phyloP scores from a whole-genome alignment of 768 basidiomycete genomes.

The Pleurotus giganteus region DNA sequence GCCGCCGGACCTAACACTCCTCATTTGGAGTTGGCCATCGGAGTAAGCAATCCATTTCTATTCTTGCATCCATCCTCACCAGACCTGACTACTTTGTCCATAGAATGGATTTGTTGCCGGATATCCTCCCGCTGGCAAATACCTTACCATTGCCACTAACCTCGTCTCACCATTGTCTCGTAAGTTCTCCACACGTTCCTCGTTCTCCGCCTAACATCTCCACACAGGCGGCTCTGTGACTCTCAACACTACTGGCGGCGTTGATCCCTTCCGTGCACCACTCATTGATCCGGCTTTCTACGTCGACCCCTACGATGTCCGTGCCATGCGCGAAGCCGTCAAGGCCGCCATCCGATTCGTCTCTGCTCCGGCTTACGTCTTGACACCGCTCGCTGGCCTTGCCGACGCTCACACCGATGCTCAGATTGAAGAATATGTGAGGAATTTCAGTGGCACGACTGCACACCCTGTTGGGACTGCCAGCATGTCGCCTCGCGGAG shows the following conservation, averaged over 20 bases:
- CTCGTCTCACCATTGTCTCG: conserved; percentile 35
- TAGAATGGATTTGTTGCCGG: too few species aligned
- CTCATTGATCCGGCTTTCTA: conserved; percentile 51
- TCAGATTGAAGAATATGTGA: conserved; percentile 20
- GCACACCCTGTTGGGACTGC: conserved; percentile 34
- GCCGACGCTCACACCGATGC: conserved; percentile 23
- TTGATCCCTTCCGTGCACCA: too few species aligned
- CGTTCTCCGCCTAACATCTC: neutral
- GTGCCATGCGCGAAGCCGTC: conserved; percentile 24
- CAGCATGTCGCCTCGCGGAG: conserved; percentile 26
- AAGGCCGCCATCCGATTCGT: conserved; percentile 22
- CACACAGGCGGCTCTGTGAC: conserved; percentile 37
- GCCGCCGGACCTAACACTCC: conserved; percentile 30
- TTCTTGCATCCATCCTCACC: too few species aligned
- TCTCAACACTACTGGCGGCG: too few species aligned
- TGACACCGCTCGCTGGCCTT: conserved; percentile 17
- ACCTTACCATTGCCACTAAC: conserved; percentile 13
- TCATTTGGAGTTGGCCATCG: conserved; percentile 32
- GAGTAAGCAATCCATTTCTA: conserved; percentile 19
- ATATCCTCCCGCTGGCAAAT: conserved; percentile 15
- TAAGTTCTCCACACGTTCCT: conserved; percentile 14
- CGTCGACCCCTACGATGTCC: conserved; percentile 27
- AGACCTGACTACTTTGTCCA: neutral
- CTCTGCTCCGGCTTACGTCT: conserved; percentile 21
- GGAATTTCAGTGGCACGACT: conserved; percentile 15